Percentiles rank a stretch among this genome's conserved stretches.
These are phyloP conservation scores for Blechomonas ayalai DNA, from an alignment of 208 protist genomes.

Conservation along the genomic window DNA sequence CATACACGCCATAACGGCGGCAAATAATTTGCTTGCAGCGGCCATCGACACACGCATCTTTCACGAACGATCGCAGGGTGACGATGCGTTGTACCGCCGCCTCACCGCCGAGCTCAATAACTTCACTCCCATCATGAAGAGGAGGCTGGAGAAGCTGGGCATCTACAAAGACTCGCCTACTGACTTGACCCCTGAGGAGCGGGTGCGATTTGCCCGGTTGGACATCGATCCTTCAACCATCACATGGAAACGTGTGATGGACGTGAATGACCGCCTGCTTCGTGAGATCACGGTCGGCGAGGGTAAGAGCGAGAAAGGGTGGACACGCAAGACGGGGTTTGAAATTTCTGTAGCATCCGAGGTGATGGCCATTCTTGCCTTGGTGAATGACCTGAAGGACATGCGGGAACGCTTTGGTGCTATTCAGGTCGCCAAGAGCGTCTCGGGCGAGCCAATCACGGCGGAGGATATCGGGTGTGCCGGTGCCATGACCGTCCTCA, in stretches of 20 bases:
- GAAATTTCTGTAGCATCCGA: constrained; percentile 97
- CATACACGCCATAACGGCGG: constrained; percentile 98
- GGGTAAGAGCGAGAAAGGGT: constrained; percentile 85
- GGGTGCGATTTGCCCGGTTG: constrained; percentile 89
- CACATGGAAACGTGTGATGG: constrained; percentile 95
- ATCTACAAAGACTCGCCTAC: constrained; percentile 91
- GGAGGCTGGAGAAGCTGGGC: constrained; percentile 86
- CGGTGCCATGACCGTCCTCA: constrained; percentile 93
- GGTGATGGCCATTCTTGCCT: constrained; percentile 97
- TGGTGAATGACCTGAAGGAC: constrained; percentile 89
- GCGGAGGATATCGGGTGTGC: constrained; percentile 89
- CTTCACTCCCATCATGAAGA: constrained; percentile 91
- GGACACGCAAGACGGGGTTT: constrained; percentile 87
- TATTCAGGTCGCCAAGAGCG: constrained; percentile 83
- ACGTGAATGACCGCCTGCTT: constrained; percentile 96
- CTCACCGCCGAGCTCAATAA: constrained; percentile 61
- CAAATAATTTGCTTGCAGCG: constrained; percentile 96
- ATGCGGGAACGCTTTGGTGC: constrained; percentile 88
- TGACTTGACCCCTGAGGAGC: constrained; percentile 86
- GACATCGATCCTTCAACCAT: constrained; percentile 95
- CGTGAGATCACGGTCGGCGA: constrained; percentile 94
- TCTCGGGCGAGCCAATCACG: constrained; percentile 72
- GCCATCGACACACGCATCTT: constrained; percentile 97
- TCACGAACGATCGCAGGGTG: constrained; percentile 93
- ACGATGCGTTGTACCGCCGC: constrained; percentile 82